Evolutionary conservation across 176 grass and related monocot genomes (phyloP), one percentile per base, ranked within the genome.

Genomic region (Eleusine indica): DNA sequence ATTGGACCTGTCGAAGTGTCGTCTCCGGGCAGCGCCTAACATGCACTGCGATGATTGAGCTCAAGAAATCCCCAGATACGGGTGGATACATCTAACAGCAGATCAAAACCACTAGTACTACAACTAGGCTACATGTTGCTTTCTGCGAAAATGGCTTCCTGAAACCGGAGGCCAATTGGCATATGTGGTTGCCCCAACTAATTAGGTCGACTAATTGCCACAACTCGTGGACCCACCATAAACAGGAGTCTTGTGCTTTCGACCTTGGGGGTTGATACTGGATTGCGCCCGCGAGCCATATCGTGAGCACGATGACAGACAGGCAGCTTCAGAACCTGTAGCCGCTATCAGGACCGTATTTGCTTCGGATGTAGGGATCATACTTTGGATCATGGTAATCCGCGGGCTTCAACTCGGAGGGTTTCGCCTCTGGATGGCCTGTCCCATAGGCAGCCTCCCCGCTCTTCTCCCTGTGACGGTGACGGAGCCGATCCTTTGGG

Each of bases 391-490:
- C 93, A 25, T 80, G 65, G 70, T 97, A 93, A 18, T 89, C 86
- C 2, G 39, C 3, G 0, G 84, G 72, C 71, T 97, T 97, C 70
- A 64, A 68, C 16, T 91, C 93, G 0, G 80, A 3, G 5, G 84
- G 51, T 76, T 92, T 93, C 57, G 71, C 85, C 44, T 99, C 94
- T 0, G 83, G 15, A 16, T 89, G 89, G 3, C 35, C 77, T 6
- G 85, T 29, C 14, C 87, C 96, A 4, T 69, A 90, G 60, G 30
- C 53, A 5, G 74, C 81, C 67, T 96, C 96, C 38, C 89, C 84
- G 56, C 81, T 94, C 84, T 99, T 99, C 54, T 96, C 93, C 18
- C 88, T 79, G 65, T 96, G 93, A 35, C 96, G 89, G 79, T 96
- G 87, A 18, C 93, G 89, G 64, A 88, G 83, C 35, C 96, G 77